Base-by-base conservation (phyloP, 2,329 filamentous ascomycete species). In the Parascedosporium putredinis region DNA sequence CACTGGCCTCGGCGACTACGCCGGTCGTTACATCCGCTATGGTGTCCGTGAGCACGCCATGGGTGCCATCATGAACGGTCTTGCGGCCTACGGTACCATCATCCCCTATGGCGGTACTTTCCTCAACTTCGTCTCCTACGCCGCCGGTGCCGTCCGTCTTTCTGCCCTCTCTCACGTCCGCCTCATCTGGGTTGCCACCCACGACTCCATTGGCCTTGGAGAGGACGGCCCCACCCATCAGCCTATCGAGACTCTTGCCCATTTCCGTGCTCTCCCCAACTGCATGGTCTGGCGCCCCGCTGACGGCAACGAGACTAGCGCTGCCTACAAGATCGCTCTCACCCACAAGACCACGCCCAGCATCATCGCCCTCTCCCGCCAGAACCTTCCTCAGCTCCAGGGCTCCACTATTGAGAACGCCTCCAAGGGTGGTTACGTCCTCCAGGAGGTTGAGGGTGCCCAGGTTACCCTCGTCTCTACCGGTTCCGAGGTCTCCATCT, bases 271-370 rank as follows among this genome's bases (percentile, higher is more conserved):
- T 57, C 81, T 97, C 60, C 93, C 93, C 65, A 98, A 98, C 84
- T 87, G 86, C 78, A 95, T 97, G 88, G 91, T 97, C 62, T 97
- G 93, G 93, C 90, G 93, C 66, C 93, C 93, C 59, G 91, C 93
- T 62, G 93, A 97, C 64, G 91, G 91, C 64, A 97, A 97, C 76
- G 93, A 98, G 86, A 93, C 86, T 61, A 94, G 87, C 65, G 91
- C 89, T 63, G 91, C 93, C 59, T 98, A 97, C 82, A 97, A 97
- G 75, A 78, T 95, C 63, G 88, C 90, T 46, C 75, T 98, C 59
- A 95, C 87, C 58, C 85, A 88, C 62, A 88, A 88, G 74, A 76
- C 84, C 70, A 96, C 91, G 33, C 93, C 93, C 57, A 88, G 83
- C 69, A 93, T 98, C 70, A 74, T 98, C 59, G 93, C 93, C 52